Percentiles rank a stretch among this genome's conserved stretches.
These are phyloP conservation scores for Gossypium herbaceum DNA, from an alignment of 345 rosid genomes.

Conservation along the genomic window DNA sequence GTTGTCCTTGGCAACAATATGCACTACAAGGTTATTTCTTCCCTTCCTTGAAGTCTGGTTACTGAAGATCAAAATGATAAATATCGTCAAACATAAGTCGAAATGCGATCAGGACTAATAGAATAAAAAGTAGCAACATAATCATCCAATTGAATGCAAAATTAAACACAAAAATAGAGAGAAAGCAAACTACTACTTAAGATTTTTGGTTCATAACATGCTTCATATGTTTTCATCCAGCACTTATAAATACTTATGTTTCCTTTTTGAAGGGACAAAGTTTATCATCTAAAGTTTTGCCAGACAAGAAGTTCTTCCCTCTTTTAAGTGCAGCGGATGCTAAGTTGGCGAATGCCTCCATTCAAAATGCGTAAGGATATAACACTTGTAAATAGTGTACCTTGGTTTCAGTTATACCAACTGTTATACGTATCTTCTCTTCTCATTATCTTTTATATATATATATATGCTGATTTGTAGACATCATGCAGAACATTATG, in stretches of 20 bases:
- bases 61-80: neutral
- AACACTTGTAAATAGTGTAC: neutral
- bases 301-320: slow-evolving; percentile 48
- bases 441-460: neutral
- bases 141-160: neutral
- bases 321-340: slow-evolving; percentile 56
- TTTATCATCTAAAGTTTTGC: slow-evolving; percentile 47
- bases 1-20: slow-evolving; percentile 57
- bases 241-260: neutral
- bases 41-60: neutral
- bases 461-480: neutral
- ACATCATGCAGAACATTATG: slow-evolving; percentile 48
- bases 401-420: neutral
- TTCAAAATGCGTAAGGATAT: slow-evolving; percentile 50
- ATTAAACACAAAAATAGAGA: neutral
- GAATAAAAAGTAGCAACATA: neutral
- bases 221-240: neutral
- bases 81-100: neutral
- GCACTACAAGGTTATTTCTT: slow-evolving; percentile 50
- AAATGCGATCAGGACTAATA: neutral
- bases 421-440: neutral
- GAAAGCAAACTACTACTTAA: neutral
- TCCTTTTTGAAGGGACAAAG: slow-evolving; percentile 63
- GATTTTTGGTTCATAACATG: neutral
- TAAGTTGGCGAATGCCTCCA: slow-evolving; percentile 45